Evolutionary conservation across 2,329 filamentous ascomycete species (phyloP), one percentile per base, ranked within the genome.

Genomic region (Sclerotinia glacialis): DNA sequence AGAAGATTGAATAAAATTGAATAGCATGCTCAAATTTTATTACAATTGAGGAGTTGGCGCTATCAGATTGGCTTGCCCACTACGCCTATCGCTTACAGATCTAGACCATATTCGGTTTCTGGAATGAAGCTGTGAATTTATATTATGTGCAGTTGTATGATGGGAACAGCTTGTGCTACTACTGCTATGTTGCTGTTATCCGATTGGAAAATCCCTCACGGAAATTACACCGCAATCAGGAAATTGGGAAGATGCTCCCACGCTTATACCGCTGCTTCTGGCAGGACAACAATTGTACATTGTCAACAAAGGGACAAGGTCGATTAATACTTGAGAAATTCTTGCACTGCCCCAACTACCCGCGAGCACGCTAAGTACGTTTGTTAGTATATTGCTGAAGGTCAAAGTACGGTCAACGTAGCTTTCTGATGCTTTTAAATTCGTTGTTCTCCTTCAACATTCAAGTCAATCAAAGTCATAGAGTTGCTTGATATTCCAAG

Each of bases 81-180:
- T 34, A 31, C 44, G 44, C 44, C 44, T 26, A 12, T 26, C 5
- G n/a, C 4, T 37, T 21, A 37, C 44, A 61, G 58, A 49, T 26
- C 28, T 50, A 26, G 9, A 26, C 58, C 44, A 26, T 4, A 49
- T 49, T 21, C 44, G 9, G 44, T 31, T 23, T 37, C 31, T 26
- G 58, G 58, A 49, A 61, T 61, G 58, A 50, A 26, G 58, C 37
- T 21, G 58, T 60, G 28, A 60, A 37, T 49, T 34, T 34, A 12
- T 31, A 44, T 58, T 31, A 44, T 44, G 5, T 60, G 58, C n/a
- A 37, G 44, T 34, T 31, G 44, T 49, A 37, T 49, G 56, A 49
- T 34, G 58, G 44, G 23, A 60, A 60, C 44, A 49, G 44, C 31
- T 37, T 26, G 44, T 40, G 44, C 21, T 21, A 60, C 40, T 31